A percentile compares a stretch with the other conserved stretches of the same genome.
phyloP scores from a whole-genome alignment of 2,329 filamentous ascomycete species.

The Claviceps fusiformis region DNA sequence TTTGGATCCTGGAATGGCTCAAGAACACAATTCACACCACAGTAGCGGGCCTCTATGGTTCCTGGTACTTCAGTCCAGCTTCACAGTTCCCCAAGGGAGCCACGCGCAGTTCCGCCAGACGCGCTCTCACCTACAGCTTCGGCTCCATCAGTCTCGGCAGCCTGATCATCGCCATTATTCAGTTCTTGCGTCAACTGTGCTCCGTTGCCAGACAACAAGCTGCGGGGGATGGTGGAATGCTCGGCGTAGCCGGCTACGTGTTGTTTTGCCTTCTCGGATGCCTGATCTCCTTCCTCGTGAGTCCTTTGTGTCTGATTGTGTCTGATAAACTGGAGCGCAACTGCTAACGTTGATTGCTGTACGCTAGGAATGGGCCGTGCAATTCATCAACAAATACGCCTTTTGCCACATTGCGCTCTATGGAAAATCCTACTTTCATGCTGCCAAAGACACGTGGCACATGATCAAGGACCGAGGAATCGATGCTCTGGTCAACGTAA shows the following conservation, averaged over 20 bases:
- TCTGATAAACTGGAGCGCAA: background rate
- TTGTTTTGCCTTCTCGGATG: slow-evolving; percentile 66
- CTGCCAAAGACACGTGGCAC: slow-evolving; percentile 79
- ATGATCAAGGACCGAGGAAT: slow-evolving; percentile 90
- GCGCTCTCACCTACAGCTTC: slow-evolving; percentile 80
- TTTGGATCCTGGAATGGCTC: slow-evolving; percentile 87
- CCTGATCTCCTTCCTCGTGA: slow-evolving; percentile 45
- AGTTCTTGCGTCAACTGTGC: slow-evolving; percentile 69
- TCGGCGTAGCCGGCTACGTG: slow-evolving; percentile 51
- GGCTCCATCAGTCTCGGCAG: slow-evolving; percentile 83
- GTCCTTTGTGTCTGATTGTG: slow-evolving; percentile 25
- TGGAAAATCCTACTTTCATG: slow-evolving; percentile 73
- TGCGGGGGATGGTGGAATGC: slow-evolving; percentile 55
- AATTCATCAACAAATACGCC: slow-evolving; percentile 84
- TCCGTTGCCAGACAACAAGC: slow-evolving; percentile 56
- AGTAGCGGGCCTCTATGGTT: slow-evolving; percentile 78
- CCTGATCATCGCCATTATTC: slow-evolving; percentile 74
- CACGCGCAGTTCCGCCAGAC: slow-evolving; percentile 69
- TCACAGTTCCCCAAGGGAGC: slow-evolving; percentile 57
- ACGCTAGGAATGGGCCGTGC: slow-evolving; percentile 57
- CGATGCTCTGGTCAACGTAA: slow-evolving; percentile 67
- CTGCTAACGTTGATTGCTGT: background rate
- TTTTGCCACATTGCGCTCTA: slow-evolving; percentile 90
- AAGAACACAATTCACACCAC: slow-evolving; percentile 88
- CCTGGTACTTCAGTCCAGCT: slow-evolving; percentile 73